Conservation (phyloP, 495 filamentous ascomycete species). For the Tuber brumale region DNA sequence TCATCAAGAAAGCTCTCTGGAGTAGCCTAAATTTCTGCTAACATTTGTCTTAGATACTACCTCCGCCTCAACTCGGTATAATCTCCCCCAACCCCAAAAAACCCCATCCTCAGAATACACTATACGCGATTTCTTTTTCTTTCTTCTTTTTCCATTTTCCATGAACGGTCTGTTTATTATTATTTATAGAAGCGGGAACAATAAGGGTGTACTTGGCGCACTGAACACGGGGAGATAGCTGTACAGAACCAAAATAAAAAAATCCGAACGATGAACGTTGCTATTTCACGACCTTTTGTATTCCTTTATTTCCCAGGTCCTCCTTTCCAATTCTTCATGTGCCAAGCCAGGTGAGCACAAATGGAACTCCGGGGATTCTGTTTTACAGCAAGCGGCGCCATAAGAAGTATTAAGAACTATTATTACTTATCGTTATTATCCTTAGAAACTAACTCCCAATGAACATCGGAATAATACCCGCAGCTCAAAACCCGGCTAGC, state of each 20-base stretch:
- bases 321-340: not conserved
- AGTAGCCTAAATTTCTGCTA: slow-evolving; percentile 5
- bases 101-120: not conserved
- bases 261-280: not conserved
- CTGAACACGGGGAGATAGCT: not conserved
- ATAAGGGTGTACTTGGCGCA: slow-evolving; percentile 1
- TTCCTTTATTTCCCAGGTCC: not conserved
- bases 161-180: slow-evolving; percentile 5
- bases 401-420: not conserved
- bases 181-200: slow-evolving; percentile 5
- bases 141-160: not conserved
- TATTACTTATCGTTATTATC: not conserved
- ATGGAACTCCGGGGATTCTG: not conserved
- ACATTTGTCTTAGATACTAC: slow-evolving; percentile 29
- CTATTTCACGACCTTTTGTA: not conserved
- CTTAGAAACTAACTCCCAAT: not conserved
- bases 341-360: not conserved
- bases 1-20: too few species aligned
- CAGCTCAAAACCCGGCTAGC: not conserved
- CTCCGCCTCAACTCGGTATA: slow-evolving; percentile 32
- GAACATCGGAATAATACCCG: not conserved
- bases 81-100: not conserved
- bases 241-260: not conserved
- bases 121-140: not conserved
- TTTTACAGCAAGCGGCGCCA: not conserved